phyloP scores from a whole-genome alignment of 1,139 yeast genomes.

The Pichia sp. region DNA sequence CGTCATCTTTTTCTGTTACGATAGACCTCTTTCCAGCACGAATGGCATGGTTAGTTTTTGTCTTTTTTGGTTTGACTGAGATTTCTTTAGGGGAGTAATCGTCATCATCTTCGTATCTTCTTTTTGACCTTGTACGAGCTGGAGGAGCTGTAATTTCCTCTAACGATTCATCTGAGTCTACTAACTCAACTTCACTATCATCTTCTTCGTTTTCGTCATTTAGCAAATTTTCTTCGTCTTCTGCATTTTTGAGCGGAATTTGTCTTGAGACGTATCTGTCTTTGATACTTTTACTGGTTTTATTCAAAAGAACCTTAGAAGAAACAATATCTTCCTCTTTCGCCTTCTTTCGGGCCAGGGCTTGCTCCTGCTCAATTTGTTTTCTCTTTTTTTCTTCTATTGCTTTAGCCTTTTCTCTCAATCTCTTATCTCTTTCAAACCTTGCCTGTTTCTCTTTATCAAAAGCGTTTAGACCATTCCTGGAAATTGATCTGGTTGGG shows the following conservation, averaged over 20 bases:
- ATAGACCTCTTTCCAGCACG: conserved; percentile 23
- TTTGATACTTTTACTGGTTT: conserved; percentile 9
- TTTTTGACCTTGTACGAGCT: neutral
- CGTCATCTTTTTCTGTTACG: conserved; percentile 22
- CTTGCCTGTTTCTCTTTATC: conserved; percentile 1
- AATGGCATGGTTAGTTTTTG: neutral
- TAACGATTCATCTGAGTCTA: conserved; percentile 13
- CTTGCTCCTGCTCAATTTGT: conserved; percentile 10
- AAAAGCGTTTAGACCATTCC: neutral
- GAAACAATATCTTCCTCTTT: conserved; percentile 19
- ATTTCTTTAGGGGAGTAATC: conserved; percentile 1
- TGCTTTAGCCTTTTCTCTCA: conserved; percentile 30
- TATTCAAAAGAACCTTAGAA: conserved; percentile 17
- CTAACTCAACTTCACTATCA: conserved; percentile 1
- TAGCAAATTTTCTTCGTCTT: conserved; percentile 11
- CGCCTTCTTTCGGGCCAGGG: conserved; percentile 16
- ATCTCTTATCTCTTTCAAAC: conserved; percentile 2
- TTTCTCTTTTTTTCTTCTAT: conserved; percentile 25
- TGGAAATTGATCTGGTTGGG: conserved; percentile 3
- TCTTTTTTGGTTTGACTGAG: neutral
- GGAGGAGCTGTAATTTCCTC: conserved; percentile 8
- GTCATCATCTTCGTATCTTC: conserved; percentile 7
- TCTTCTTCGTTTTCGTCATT: conserved; percentile 10
- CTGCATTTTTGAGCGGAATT: conserved; percentile 3
- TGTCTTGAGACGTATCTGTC: conserved; percentile 14